phyloP scores from a whole-genome alignment of 805 yeast species.

The Starmerella sp. region DNA sequence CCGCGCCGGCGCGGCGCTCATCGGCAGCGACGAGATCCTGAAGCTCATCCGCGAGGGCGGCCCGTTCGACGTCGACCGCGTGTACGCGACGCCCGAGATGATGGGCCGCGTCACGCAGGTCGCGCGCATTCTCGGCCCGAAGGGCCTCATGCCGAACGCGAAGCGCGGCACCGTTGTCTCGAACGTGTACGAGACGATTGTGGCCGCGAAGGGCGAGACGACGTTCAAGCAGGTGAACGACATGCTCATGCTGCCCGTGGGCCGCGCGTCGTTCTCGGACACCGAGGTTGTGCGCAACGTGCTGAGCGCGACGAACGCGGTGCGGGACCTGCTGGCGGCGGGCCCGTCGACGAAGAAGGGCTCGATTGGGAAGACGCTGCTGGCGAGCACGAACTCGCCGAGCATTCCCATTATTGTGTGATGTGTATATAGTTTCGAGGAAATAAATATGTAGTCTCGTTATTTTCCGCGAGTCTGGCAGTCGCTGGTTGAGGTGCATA shows the following conservation, averaged over 20 bases:
- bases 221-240: conserved; percentile 67
- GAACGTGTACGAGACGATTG: conserved; percentile 46
- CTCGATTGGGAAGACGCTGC: conserved; percentile 56
- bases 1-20: conserved; percentile 48
- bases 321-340: conserved; percentile 35
- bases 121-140: conserved; percentile 79
- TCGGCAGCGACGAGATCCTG: conserved; percentile 65
- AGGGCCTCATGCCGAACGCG: conserved; percentile 75
- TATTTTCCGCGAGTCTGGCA: no score
- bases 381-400: conserved; percentile 69
- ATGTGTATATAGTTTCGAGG: neutral
- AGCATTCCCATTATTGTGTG: conserved; percentile 51
- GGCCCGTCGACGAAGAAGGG: conserved; percentile 27
- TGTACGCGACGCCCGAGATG: conserved; percentile 79
- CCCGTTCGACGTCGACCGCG: conserved; percentile 50
- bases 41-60: conserved; percentile 37
- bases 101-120: conserved; percentile 47
- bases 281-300: conserved; percentile 62
- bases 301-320: conserved; percentile 51
- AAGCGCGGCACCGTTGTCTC: conserved; percentile 77
- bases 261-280: conserved; percentile 67
- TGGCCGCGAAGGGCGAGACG: conserved; percentile 50
- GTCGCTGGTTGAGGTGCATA: no score
- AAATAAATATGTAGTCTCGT: no score
- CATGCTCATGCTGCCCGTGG: conserved; percentile 56